Percentiles rank a stretch among this genome's conserved stretches.
phyloP scores from a whole-genome alignment of 192 early-diverging fungal species.

The Coemansia sp. region DNA sequence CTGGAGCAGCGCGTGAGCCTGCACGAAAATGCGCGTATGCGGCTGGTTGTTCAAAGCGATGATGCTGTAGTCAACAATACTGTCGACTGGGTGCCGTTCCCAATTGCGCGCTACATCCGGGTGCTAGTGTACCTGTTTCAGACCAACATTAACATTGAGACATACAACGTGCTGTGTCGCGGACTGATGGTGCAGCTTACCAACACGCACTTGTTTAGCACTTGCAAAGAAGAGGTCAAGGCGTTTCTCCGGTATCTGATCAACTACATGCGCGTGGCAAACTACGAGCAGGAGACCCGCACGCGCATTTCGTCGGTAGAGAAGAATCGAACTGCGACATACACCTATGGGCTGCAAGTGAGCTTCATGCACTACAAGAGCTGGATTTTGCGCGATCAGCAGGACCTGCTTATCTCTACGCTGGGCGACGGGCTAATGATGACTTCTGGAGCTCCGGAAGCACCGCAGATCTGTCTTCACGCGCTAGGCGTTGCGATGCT shows the following conservation, averaged over 20 bases:
- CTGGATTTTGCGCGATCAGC: constrained; percentile 64
- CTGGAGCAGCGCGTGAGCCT: constrained; percentile 52
- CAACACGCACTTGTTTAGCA: constrained; percentile 72
- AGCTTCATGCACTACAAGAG: constrained; percentile 49
- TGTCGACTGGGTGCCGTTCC: constrained; percentile 33
- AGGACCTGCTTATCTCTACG: constrained; percentile 69
- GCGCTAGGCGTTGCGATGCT: constrained; percentile 75
- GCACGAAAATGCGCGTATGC: constrained; percentile 44
- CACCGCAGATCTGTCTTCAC: constrained; percentile 78
- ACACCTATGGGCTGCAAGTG: constrained; percentile 33
- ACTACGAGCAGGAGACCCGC: constrained; percentile 27
- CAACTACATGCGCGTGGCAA: constrained; percentile 55
- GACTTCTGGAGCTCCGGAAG: constrained; percentile 56
- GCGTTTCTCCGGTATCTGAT: constrained; percentile 65
- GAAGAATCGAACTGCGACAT: constrained; percentile 20
- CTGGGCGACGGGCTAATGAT: constrained; percentile 71
- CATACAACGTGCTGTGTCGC: constrained; percentile 68
- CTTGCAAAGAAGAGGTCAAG: constrained; percentile 56
- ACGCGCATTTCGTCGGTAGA: constrained; percentile 18
- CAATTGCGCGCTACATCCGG: constrained; percentile 60
- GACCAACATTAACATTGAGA: constrained; percentile 68
- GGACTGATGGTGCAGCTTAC: constrained; percentile 68
- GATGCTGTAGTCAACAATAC: neutral
- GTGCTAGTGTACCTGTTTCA: constrained; percentile 61
- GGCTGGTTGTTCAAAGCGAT: constrained; percentile 14